Evolutionary conservation across 2,329 filamentous ascomycete species (phyloP), one percentile per base, ranked within the genome.

Genomic region (Aspergillus texensis): DNA sequence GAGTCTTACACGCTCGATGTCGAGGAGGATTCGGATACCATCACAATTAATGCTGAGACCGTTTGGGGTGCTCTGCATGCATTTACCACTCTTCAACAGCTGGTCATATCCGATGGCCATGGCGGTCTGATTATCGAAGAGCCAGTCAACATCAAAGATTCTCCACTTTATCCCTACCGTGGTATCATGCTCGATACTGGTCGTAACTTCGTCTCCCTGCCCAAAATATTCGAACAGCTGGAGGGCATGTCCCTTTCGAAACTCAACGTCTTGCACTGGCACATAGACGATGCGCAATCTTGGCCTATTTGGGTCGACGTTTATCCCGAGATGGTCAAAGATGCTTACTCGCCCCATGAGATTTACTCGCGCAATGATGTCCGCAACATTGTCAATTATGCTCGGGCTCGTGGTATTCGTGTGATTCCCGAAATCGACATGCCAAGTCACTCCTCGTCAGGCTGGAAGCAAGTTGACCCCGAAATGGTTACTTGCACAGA

Each of bases 381-480:
- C 53, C 77, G 73, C 21, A 74, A 75, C 3, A 73, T 86, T 57
- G 79, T 86, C 57, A 70, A 72, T 14, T 86, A 86, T 65, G 84
- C 82, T 19, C 78, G 82, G 43, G 81, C 82, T 39, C 85, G 85
- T 21, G 86, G 83, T 61, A 80, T 88, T n/a, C 84, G 86, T 60
- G 79, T 88, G 61, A 79, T 88, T 39, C 84, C 86, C n/a, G 86
- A 88, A 68, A 82, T 88, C 48, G 86, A 88, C 71, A 88, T 88
- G 84, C 86, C 86, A 8, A 84, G 85, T 54, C 86, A 88, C 71
- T 82, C 84, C 6, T 78, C 80, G 34, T 81, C 84, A 0, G 85
- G 85, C 34, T 87, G 84, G 84, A 79, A 83, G 60, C 84, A 85
- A 64, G 78, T 88, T 8, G 84, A 88, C 63, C 79, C 84, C 28